Base-by-base conservation (phyloP, 306 rosid genomes). In the Senna siamea region DNA sequence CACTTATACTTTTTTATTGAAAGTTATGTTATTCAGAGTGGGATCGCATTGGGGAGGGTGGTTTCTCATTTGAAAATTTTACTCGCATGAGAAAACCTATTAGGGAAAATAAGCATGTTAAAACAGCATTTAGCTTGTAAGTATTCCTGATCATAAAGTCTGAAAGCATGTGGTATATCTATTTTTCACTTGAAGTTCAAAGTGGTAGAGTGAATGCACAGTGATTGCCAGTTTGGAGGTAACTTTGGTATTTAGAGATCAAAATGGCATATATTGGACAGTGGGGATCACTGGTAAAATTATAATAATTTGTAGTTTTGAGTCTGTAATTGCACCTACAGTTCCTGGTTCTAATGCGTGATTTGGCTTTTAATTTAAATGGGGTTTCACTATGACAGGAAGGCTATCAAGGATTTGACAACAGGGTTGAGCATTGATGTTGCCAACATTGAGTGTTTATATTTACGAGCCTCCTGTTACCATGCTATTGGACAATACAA, bases 381-480 rank as follows among this genome's bases (percentile, higher is more conserved):
- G 46, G 44, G 66, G 26, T 59, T 59, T 59, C 44, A 59, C 43
- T 30, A 19, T 26, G 63, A n/a, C 44, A 93, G 98, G 86, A 90
- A 89, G 74, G 98, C 98, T 75, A 90, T 93, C 68, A 83, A 87
- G 75, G 97, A 90, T 80, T 84, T 93, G 80, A 86, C 98, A 28
- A 78, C 67, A 72, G 97, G 84, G 62, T 82, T 93, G 87, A 89
- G 81, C 79, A 83, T 93, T 70, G 98, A 90, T 74, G 74, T 70
- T 68, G 76, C 88, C 66, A 90, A 90, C 79, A 80, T 93, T 34
- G 98, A 93, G 82, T 84, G 96, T 77, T 77, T 90, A 73, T 93
- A 93, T 85, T 82, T 90, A 85, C 89, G 98, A 80, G 98, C 92
- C 43, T 88, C 97, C 67, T 90, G 98, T 85, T 81, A 93, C 85